Evolutionary conservation across 768 basidiomycete species (phyloP).

Genomic region (Leccinum truebloodii): DNA sequence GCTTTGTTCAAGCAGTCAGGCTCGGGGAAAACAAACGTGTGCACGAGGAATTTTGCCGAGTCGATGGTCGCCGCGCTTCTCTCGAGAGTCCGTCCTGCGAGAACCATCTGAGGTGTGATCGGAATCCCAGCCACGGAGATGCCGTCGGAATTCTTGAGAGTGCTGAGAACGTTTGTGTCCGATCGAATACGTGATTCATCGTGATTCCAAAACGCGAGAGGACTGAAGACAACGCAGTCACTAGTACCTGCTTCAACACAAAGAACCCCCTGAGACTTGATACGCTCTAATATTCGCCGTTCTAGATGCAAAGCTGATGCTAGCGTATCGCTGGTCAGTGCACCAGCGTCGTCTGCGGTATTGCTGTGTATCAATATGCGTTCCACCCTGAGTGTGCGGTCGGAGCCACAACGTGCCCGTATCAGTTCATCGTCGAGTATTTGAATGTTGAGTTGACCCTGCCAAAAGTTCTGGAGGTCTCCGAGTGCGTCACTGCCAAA

Average conservation of each 20-base stretch:
- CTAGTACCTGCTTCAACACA: constrained; percentile 57
- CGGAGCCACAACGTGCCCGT: constrained; percentile 68
- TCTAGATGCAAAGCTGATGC: constrained; percentile 67
- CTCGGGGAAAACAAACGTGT: constrained; percentile 84
- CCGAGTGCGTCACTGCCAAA: constrained; percentile 55
- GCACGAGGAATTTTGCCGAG: constrained; percentile 67
- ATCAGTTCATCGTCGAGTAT: constrained; percentile 70
- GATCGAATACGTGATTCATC: constrained; percentile 52
- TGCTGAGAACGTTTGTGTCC: constrained; percentile 58
- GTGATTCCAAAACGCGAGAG: constrained; percentile 73
- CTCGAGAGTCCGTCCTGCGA: constrained; percentile 65
- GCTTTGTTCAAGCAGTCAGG: constrained; percentile 71
- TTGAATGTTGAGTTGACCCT: constrained; percentile 60
- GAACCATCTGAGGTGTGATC: constrained; percentile 72
- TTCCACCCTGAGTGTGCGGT: constrained; percentile 74
- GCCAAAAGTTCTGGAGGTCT: constrained; percentile 75
- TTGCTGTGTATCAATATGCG: constrained; percentile 68
- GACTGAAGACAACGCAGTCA: constrained; percentile 70
- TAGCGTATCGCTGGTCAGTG: constrained; percentile 62
- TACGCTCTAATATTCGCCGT: constrained; percentile 47
- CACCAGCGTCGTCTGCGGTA: constrained; percentile 43
- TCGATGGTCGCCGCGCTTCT: constrained; percentile 54
- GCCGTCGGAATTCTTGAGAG: constrained; percentile 54
- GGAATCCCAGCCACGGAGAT: constrained; percentile 62
- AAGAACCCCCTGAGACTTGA: constrained; percentile 41